Evolutionary conservation across 176 grass and related monocot species (phyloP).

Genomic region (Puya raimondii): DNA sequence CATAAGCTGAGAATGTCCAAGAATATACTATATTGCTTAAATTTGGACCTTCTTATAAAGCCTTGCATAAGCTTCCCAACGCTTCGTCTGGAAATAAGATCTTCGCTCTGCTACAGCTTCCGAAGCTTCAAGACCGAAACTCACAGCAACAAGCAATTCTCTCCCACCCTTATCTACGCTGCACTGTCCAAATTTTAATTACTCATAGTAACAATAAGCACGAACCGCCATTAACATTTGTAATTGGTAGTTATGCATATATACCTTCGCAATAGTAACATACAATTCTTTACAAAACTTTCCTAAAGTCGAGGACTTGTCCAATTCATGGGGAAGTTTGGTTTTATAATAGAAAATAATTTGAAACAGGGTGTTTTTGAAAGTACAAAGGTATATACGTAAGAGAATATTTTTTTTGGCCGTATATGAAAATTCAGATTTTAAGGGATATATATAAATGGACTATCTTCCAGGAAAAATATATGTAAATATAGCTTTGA

Average conservation of each 20-base stretch:
- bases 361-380: too few relatives aligned
- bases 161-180: constrained; percentile 79
- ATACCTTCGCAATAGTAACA: too few relatives aligned
- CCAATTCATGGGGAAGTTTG: too few relatives aligned
- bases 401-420: too few relatives aligned
- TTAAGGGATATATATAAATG: not conserved
- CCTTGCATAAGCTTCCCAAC: constrained; percentile 89
- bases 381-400: too few relatives aligned
- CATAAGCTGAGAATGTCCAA: constrained; percentile 1
- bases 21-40: constrained; percentile 1
- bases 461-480: constrained; percentile 18
- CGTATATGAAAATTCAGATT: not conserved
- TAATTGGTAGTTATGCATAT: too few relatives aligned
- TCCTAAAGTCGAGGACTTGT: too few relatives aligned
- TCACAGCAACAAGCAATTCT: constrained; percentile 91
- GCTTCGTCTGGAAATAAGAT: constrained; percentile 73
- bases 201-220: not conserved
- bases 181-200: constrained; percentile 24
- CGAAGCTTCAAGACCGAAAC: constrained; percentile 89
- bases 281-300: too few relatives aligned
- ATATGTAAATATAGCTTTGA: constrained; percentile 16
- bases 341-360: too few relatives aligned
- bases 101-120: constrained; percentile 80
- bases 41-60: constrained; percentile 83
- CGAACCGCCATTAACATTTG: not conserved